Evolutionary conservation across 805 yeast species (phyloP).

Genomic region (Lipomyces anomalus): DNA sequence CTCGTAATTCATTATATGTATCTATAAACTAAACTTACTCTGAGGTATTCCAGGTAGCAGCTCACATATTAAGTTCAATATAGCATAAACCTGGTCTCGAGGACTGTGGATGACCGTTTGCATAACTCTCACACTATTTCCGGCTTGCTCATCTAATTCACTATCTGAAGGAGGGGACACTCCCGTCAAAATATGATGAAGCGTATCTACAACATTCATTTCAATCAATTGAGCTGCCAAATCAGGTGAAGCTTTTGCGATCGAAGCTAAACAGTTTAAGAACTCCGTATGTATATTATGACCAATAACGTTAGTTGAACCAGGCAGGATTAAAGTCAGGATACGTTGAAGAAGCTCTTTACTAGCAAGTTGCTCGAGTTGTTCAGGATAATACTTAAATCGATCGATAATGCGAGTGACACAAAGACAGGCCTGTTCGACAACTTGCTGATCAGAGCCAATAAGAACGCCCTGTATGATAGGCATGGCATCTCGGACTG

Average conservation of each 20-base stretch:
- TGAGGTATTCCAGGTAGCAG: constrained; percentile 49
- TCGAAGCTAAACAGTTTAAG: constrained; percentile 39
- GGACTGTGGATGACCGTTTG: constrained; percentile 73
- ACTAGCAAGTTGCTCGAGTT: constrained; percentile 43
- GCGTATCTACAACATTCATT: constrained; percentile 44
- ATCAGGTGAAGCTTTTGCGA: constrained; percentile 41
- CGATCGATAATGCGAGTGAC: constrained; percentile 53
- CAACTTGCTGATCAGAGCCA: constrained; percentile 53
- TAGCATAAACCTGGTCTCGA: constrained; percentile 52
- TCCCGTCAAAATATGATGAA: constrained; percentile 47
- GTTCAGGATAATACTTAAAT: constrained; percentile 40
- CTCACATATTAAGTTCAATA: constrained; percentile 51
- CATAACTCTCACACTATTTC: constrained; percentile 41
- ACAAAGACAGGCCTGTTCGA: constrained; percentile 62
- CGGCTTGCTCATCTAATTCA: constrained; percentile 30
- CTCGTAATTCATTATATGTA: neutral
- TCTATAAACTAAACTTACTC: too few relatives aligned
- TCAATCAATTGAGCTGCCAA: constrained; percentile 43
- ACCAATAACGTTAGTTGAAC: constrained; percentile 15
- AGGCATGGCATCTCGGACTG: constrained; percentile 54
- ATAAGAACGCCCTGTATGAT: constrained; percentile 47
- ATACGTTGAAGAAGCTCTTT: constrained; percentile 32
- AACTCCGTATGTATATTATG: constrained; percentile 12
- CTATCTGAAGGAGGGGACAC: constrained; percentile 36
- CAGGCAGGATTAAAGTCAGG: constrained; percentile 12